phyloP scores from a whole-genome alignment of 1,284 basidiomycete genomes.

The Pseudozyma sp. region DNA sequence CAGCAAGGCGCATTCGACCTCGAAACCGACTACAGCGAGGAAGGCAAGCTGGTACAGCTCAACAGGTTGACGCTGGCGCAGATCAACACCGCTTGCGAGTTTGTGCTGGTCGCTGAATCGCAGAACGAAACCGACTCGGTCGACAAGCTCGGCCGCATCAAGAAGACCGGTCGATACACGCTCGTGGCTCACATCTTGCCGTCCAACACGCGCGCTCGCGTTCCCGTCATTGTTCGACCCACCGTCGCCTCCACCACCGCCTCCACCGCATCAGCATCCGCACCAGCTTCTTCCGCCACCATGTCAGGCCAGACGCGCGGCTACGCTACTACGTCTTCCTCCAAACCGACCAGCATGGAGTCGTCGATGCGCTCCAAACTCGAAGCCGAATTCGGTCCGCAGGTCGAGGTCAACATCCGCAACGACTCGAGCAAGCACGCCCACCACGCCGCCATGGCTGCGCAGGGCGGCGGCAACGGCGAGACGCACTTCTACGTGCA shows the following conservation, averaged over 20 bases:
- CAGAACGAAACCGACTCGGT: constrained; percentile 10
- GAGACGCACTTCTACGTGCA: constrained; percentile 68
- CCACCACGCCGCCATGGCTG: constrained; percentile 68
- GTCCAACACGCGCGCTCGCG: constrained; percentile 32
- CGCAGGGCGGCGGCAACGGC: constrained; percentile 65
- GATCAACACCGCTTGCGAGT: constrained; percentile 45
- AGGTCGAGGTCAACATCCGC: constrained; percentile 49
- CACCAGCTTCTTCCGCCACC: constrained; percentile 1
- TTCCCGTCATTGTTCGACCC: constrained; percentile 34
- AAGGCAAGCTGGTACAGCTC: constrained; percentile 25
- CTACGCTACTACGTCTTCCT: constrained; percentile 35
- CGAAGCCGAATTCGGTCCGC: constrained; percentile 40
- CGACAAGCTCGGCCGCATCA: constrained; percentile 42
- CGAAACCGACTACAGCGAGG: constrained; percentile 36
- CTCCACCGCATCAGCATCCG: constrained; percentile 11
- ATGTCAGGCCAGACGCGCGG: constrained; percentile 27
- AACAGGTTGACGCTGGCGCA: constrained; percentile 34
- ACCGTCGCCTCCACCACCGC: constrained; percentile 10
- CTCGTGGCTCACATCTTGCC: constrained; percentile 31
- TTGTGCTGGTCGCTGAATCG: constrained; percentile 10
- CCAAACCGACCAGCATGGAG: constrained; percentile 40
- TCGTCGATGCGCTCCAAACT: constrained; percentile 56
- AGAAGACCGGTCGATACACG: constrained; percentile 39
- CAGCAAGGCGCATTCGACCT: constrained; percentile 39
- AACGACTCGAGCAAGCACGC: constrained; percentile 65